Conservation (phyloP, 257 asterid species). For the Eustoma russellianum region DNA sequence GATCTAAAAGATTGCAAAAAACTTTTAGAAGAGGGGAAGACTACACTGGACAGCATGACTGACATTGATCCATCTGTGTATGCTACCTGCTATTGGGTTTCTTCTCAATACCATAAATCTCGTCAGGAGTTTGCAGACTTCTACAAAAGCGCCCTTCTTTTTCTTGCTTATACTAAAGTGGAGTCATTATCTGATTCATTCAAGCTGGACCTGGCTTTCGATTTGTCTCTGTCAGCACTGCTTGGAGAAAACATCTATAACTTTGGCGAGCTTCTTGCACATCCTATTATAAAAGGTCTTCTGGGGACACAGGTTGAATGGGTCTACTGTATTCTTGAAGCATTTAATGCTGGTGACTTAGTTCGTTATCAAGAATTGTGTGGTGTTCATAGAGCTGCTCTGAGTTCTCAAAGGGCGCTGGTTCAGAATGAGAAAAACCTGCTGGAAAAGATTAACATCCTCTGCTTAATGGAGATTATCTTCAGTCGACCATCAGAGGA, state of each 20-base stretch:
- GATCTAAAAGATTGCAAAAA: conserved; percentile 82
- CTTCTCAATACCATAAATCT: conserved; percentile 77
- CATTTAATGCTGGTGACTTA: conserved; percentile 79
- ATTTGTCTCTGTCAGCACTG: conserved; percentile 82
- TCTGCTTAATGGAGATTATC: conserved; percentile 92
- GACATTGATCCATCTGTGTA: conserved; percentile 96
- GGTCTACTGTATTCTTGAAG: conserved; percentile 84
- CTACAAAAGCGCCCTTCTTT: conserved; percentile 90
- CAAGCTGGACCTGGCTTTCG: conserved; percentile 96
- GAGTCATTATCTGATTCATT: conserved; percentile 81
- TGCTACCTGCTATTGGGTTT: conserved; percentile 89
- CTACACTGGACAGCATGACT: conserved; percentile 90
- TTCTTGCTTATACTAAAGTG: conserved; percentile 83
- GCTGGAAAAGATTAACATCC: conserved; percentile 93
- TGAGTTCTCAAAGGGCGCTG: conserved; percentile 75
- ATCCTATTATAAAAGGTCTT: conserved; percentile 85
- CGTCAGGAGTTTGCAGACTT: conserved; percentile 91
- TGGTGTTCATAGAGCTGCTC: conserved; percentile 67
- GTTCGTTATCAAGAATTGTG: conserved; percentile 84
- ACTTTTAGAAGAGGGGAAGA: conserved; percentile 81
- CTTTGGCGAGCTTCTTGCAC: conserved; percentile 93
- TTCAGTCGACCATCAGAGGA: conserved; percentile 94
- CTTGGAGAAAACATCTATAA: conserved; percentile 95
- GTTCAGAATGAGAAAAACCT: conserved; percentile 90
- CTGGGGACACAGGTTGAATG: conserved; percentile 81